Evolutionary conservation across 2,329 filamentous ascomycete species (phyloP), one percentile per base, ranked within the genome.

Genomic region (Rasamsonia emersonii): DNA sequence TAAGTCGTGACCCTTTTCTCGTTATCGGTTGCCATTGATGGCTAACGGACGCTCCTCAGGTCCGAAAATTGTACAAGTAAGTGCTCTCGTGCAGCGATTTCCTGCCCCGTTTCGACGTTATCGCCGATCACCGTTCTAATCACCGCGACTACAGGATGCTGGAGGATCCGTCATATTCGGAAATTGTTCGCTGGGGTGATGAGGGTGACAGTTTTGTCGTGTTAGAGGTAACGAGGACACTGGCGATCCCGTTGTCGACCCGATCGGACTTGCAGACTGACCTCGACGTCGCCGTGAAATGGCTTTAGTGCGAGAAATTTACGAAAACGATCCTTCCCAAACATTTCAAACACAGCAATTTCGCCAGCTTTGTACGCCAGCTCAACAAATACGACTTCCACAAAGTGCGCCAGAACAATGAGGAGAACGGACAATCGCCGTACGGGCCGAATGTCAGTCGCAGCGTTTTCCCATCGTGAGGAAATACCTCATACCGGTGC

Each of bases 321-420:
- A 96, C 91, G 14, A 94, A 95, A 58, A 82, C 84, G 23, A 93
- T 98, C 48, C 75, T 98, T 10, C 91, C 91, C 2, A 95, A 96
- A 56, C 86, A 96, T 52, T 98, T 98, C 70, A 98, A 98, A 62
- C 91, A 96, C 64, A 93, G 86, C 73, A 95, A 95, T 59, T 95
- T 95, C 65, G 88, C 88, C 18, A 94, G 86, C 61, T 95, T 95
- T 55, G 88, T 95, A 37, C 82, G 88, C 29, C 88, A 95, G 58
- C 67, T 95, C 37, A 95, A 95, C 67, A 95, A 95, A 58, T 95
- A 93, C 59, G 88, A 94, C 55, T 98, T 98, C 49, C 91, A 98
- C 69, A 98, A 98, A 69, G 88, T 96, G 42, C 77, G 91, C 43
- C 84, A 82, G 52, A 84, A 88, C 50, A 93, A 86, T 44, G 86